Evolutionary conservation across 331 rosid genomes (phyloP).

Genomic region (Ulmus americana): DNA sequence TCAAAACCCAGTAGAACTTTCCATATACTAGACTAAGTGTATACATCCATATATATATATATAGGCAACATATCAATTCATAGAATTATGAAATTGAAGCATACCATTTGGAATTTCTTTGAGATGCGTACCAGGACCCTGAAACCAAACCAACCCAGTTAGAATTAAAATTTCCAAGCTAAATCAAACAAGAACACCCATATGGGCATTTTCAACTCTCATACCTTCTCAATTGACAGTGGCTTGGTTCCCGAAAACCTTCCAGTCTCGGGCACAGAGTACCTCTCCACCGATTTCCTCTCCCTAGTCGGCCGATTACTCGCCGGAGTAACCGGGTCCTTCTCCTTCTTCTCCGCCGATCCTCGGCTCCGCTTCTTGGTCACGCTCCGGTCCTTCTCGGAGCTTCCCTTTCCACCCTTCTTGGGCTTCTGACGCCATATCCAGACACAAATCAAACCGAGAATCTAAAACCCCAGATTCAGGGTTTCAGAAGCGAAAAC

Average conservation of each 20-base stretch:
- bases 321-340: slow-evolving; percentile 55
- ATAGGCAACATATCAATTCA: background rate
- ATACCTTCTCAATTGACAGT: slow-evolving; percentile 73
- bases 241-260: slow-evolving; percentile 53
- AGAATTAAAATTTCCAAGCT: background rate
- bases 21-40: background rate
- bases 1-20: background rate
- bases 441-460: background rate
- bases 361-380: slow-evolving; percentile 27
- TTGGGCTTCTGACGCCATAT: slow-evolving; percentile 56
- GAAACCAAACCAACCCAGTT: slow-evolving; percentile 21
- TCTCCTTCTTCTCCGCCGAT: slow-evolving; percentile 12
- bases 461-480: slow-evolving; percentile 36
- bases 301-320: slow-evolving; percentile 87
- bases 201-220: background rate
- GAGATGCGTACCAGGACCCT: slow-evolving; percentile 84
- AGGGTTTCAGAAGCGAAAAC: slow-evolving; percentile 5
- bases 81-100: slow-evolving; percentile 1
- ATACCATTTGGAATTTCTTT: slow-evolving; percentile 90
- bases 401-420: slow-evolving; percentile 22
- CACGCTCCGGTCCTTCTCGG: slow-evolving; percentile 19
- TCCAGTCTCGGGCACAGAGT: slow-evolving; percentile 45
- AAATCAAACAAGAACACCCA: background rate
- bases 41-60: too few species aligned
- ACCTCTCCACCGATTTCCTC: slow-evolving; percentile 82